Evolutionary conservation across 2,329 filamentous ascomycete species (phyloP).

Genomic region (Talaromyces sp.): DNA sequence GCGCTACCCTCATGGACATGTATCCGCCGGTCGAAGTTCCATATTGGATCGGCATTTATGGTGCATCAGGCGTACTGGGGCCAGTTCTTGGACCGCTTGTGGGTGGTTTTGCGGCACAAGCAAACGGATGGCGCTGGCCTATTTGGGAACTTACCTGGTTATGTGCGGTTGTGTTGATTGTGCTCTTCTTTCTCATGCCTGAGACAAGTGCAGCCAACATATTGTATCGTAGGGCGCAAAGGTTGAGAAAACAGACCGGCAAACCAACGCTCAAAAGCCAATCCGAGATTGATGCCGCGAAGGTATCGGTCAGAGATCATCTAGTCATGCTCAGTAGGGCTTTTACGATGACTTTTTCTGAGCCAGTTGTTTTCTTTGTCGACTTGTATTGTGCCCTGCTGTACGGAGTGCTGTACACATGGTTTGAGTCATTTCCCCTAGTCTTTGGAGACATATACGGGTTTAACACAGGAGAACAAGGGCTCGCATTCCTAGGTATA

Average conservation of each 20-base stretch:
- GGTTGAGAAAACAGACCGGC: slow-evolving; percentile 61
- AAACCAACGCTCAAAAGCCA: slow-evolving; percentile 56
- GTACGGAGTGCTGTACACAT: slow-evolving; percentile 29
- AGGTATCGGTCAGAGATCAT: slow-evolving; percentile 14
- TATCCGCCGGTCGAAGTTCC: slow-evolving; percentile 55
- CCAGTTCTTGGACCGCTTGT: slow-evolving; percentile 50
- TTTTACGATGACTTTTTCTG: slow-evolving; percentile 26
- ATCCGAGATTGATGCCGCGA: slow-evolving; percentile 59
- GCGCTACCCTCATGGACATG: slow-evolving; percentile 65
- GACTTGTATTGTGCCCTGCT: slow-evolving; percentile 30
- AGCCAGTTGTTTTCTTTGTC: slow-evolving; percentile 28
- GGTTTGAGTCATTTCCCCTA: slow-evolving; percentile 31
- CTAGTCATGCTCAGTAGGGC: slow-evolving; percentile 26
- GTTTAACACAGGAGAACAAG: slow-evolving; percentile 38
- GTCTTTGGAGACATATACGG: slow-evolving; percentile 36
- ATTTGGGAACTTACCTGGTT: slow-evolving; percentile 59
- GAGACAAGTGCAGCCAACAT: slow-evolving; percentile 33
- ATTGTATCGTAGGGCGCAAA: slow-evolving; percentile 27
- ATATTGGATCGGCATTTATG: slow-evolving; percentile 45
- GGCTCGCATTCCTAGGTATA: slow-evolving; percentile 44
- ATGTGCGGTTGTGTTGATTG: slow-evolving; percentile 46
- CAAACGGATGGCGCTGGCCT: slow-evolving; percentile 49
- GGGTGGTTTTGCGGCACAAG: slow-evolving; percentile 49
- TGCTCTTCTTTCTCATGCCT: slow-evolving; percentile 51
- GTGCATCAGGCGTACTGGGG: slow-evolving; percentile 39